A percentile compares a stretch with the other conserved stretches of the same genome.
These are phyloP conservation scores for Cicer chorassanicum DNA, from an alignment of 306 rosid genomes.

Conservation along the genomic window DNA sequence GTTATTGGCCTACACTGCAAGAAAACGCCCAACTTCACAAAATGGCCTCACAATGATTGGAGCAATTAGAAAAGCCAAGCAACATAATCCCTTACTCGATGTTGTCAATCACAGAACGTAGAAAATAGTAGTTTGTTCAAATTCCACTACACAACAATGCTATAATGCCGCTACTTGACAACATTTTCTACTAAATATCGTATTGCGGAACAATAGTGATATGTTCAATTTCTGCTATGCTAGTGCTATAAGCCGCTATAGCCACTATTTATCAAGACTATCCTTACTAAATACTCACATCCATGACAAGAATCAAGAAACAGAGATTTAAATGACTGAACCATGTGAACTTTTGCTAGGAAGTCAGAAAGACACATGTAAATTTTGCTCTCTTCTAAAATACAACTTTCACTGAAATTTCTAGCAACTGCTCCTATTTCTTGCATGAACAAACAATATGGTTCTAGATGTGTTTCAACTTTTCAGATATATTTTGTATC, in stretches of 20 bases:
- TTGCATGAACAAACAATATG: slow-evolving; percentile 12
- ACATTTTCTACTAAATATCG: no score
- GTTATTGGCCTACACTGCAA: slow-evolving; percentile 12
- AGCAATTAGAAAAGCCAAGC: neutral
- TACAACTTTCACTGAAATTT: slow-evolving; percentile 31
- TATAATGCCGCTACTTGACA: no score
- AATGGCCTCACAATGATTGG: neutral
- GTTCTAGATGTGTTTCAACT: slow-evolving; percentile 21
- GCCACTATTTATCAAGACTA: no score
- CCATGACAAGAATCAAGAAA: slow-evolving; percentile 30
- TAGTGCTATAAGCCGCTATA: no score
- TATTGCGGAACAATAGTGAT: no score
- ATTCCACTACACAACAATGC: no score
- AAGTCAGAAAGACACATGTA: slow-evolving; percentile 17
- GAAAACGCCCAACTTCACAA: slow-evolving; percentile 35
- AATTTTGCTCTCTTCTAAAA: neutral
- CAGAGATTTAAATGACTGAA: neutral
- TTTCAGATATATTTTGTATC: slow-evolving; percentile 11
- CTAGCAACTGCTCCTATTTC: slow-evolving; percentile 20
- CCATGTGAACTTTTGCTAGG: slow-evolving; percentile 3
- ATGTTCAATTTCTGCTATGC: no score
- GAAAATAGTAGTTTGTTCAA: no score
- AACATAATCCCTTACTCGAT: neutral
- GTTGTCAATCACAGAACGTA: no score
- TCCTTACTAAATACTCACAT: neutral